Conservation (phyloP, 345 rosid genomes). For the Noccaea caerulescens region DNA sequence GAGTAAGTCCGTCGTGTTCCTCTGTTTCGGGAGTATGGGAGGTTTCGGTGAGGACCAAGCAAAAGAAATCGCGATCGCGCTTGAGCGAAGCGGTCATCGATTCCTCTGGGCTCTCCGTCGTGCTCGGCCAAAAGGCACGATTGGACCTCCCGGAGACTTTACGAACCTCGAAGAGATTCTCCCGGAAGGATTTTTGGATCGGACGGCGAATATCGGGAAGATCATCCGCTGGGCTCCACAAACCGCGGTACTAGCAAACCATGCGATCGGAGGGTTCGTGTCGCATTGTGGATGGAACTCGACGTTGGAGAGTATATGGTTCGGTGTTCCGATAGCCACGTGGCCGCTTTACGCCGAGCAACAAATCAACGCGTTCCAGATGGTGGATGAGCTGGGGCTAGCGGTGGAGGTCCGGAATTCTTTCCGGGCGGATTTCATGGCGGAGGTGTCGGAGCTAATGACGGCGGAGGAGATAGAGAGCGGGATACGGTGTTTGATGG, state of each 20-base stretch:
- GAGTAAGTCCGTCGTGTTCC: conserved; percentile 53
- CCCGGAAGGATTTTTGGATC: conserved; percentile 51
- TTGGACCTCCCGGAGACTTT: conserved; percentile 35
- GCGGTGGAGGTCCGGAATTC: conserved; percentile 53
- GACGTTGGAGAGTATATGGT: conserved; percentile 40
- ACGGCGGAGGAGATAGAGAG: conserved; percentile 52
- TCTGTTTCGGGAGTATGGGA: conserved; percentile 75
- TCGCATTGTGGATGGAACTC: conserved; percentile 46
- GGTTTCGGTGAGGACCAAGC: conserved; percentile 53
- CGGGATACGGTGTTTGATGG: conserved; percentile 54
- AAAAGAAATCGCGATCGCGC: conserved; percentile 51
- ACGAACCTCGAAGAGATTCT: conserved; percentile 37
- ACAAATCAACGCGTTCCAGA: conserved; percentile 52
- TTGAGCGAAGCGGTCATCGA: conserved; percentile 49
- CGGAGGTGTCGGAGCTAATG: neutral
- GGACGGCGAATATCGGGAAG: conserved; percentile 46
- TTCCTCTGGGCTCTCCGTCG: conserved; percentile 63
- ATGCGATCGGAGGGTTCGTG: conserved; percentile 55
- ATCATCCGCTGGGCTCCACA: conserved; percentile 65
- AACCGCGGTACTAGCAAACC: conserved; percentile 45
- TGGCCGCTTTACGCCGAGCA: conserved; percentile 46
- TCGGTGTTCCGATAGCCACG: conserved; percentile 39
- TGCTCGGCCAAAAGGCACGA: conserved; percentile 11
- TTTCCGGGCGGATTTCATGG: conserved; percentile 19
- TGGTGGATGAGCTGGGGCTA: conserved; percentile 51